Evolutionary conservation across 2,329 filamentous ascomycete genomes (phyloP).

Genomic region (Talaromyces sp.): DNA sequence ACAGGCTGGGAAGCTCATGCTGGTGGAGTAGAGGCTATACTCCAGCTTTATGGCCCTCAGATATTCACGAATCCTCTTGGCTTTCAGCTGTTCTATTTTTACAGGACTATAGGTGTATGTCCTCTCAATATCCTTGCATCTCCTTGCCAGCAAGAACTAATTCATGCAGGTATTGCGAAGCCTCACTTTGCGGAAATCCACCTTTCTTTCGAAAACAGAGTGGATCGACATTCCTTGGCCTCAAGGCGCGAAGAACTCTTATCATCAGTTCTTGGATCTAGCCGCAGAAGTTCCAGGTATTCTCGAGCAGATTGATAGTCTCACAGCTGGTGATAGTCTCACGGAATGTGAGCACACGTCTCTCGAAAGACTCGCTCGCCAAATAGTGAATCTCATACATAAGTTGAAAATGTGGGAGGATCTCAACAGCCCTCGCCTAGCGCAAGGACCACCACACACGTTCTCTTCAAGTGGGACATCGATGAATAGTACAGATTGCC

Average conservation of each 20-base stretch:
- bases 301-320: slow-evolving; percentile 4
- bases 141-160: not conserved
- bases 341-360: not conserved
- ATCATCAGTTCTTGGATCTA: slow-evolving; percentile 13
- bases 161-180: slow-evolving; percentile 7
- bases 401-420: slow-evolving; percentile 6
- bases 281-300: slow-evolving; percentile 1
- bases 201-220: slow-evolving; percentile 11
- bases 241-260: not conserved
- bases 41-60: not conserved
- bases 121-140: not conserved
- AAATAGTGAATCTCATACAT: not conserved
- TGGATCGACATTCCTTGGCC: slow-evolving; percentile 2
- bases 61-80: not conserved
- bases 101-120: slow-evolving; percentile 12
- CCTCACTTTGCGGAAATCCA: slow-evolving; percentile 1
- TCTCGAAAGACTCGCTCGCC: not conserved
- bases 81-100: slow-evolving; percentile 12
- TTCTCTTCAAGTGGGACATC: slow-evolving; percentile 1
- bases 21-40: slow-evolving; percentile 6
- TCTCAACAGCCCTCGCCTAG: not conserved
- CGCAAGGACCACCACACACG: slow-evolving; percentile 3
- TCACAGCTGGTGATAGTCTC: not conserved
- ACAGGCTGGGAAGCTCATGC: slow-evolving; percentile 11
- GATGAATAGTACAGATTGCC: not conserved